Evolutionary conservation across 192 early-diverging fungal species (phyloP), one percentile per base, ranked within the genome.

Genomic region (Chytriomyces hyalinus): DNA sequence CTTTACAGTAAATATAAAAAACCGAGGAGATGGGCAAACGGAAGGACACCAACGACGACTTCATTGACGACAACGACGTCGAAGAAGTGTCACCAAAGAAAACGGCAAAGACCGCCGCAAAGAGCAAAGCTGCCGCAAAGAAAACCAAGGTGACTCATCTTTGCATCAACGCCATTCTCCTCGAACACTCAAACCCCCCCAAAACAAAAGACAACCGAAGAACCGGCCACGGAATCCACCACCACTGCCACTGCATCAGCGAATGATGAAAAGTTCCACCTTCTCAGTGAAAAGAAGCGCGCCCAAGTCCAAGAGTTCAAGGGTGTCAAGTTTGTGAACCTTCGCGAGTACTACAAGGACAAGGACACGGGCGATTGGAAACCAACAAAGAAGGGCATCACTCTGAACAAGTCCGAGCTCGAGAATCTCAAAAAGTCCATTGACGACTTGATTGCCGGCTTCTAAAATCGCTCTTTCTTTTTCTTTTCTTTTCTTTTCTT

Each of bases 281-380:
- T 53, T 24, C 68, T 70, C 49, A 70, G 68, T 28, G 9, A 49
- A 8, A 49, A 28, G 17, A 49, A 53, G 11, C 10, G 50, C n/a
- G 68, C 68, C 20, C 47, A 57, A 53, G 11, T 51, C 8, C 8
- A 13, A 17, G 68, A 70, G 47, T 70, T 48, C 50, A 70, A 70
- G 68, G 68, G 48, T 28, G 9, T 22, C 50, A 49, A 53, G n/a
- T 70, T 53, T 28, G 68, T 50, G 17, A 50, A 70, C 26, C 49
- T 70, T 53, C 68, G 68, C 6, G 68, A 70, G 26, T 70, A 53
- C 50, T 70, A 70, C 51, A 50, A 70, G 47, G 68, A 70, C 11
- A 70, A 70, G 68, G 68, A 50, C 47, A 26, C 68, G 15, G 68
- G 68, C 10, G 68, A 70, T 26, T 70, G 68, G 68, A 70, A 70